Percentiles rank a stretch among this genome's conserved stretches.
phyloP scores from a whole-genome alignment of 129 eudicot genomes.

The Solidago caesia region DNA sequence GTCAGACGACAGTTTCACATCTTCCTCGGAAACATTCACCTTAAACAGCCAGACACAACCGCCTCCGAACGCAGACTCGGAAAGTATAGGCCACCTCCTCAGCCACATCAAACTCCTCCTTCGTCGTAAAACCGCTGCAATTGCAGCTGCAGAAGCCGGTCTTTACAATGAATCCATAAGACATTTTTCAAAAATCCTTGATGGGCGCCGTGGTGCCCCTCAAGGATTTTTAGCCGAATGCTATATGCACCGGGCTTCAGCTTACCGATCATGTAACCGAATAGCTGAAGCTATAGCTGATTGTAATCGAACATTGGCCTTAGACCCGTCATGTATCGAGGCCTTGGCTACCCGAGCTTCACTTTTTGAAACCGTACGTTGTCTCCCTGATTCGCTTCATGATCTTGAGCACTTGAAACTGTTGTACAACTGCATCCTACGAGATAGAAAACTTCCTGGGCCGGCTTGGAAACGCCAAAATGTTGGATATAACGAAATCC shows the following conservation, averaged over 20 bases:
- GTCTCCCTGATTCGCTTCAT: slow-evolving; percentile 78
- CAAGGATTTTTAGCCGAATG: slow-evolving; percentile 78
- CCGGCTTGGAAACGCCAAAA: slow-evolving; percentile 69
- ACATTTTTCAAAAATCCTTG: slow-evolving; percentile 86
- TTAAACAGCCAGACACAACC: slow-evolving; percentile 33
- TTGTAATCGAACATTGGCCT: slow-evolving; percentile 68
- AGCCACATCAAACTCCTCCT: slow-evolving; percentile 81
- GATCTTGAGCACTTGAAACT: slow-evolving; percentile 84
- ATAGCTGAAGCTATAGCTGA: slow-evolving; percentile 78
- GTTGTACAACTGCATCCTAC: slow-evolving; percentile 62
- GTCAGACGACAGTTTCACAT: slow-evolving; percentile 77
- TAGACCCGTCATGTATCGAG: slow-evolving; percentile 63
- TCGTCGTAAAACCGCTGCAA: slow-evolving; percentile 83
- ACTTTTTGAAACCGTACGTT: slow-evolving; percentile 62
- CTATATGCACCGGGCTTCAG: slow-evolving; percentile 70
- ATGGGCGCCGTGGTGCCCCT: slow-evolving; percentile 79
- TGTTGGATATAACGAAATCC: slow-evolving; percentile 65
- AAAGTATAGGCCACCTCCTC: slow-evolving; percentile 54
- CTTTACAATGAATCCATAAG: slow-evolving; percentile 73
- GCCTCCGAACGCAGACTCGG: slow-evolving; percentile 52
- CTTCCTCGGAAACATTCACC: slow-evolving; percentile 28
- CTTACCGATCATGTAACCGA: slow-evolving; percentile 56
- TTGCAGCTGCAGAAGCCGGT: slow-evolving; percentile 87
- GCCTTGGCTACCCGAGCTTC: slow-evolving; percentile 65
- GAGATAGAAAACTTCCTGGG: slow-evolving; percentile 74